A percentile compares a stretch with the other conserved stretches of the same genome.
phyloP scores from a whole-genome alignment of 345 rosid genomes.

The Gossypium rotundifolium region DNA sequence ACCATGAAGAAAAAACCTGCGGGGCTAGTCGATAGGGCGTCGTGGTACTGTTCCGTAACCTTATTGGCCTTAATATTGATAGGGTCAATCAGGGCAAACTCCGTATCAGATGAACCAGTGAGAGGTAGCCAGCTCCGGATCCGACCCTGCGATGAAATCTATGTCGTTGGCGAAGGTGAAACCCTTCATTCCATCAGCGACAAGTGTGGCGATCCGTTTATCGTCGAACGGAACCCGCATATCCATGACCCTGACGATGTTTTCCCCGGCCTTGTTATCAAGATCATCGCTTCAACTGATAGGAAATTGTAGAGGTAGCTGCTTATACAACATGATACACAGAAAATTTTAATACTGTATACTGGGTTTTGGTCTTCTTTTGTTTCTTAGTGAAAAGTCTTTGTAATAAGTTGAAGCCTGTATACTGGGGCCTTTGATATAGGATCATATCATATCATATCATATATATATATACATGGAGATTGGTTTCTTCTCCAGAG shows the following conservation, averaged over 20 bases:
- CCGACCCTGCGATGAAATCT: conserved; percentile 63
- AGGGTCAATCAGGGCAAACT: conserved; percentile 41
- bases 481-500: not conserved
- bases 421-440: not conserved
- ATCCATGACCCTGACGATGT: conserved; percentile 81
- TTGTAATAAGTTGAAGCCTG: conserved; percentile 1
- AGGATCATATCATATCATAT: not conserved
- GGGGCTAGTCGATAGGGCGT: conserved; percentile 37
- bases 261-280: conserved; percentile 76
- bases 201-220: conserved; percentile 74
- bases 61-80: conserved; percentile 47
- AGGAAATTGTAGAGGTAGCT: conserved; percentile 10
- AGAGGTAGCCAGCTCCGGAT: conserved; percentile 39
- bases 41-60: conserved; percentile 60
- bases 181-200: conserved; percentile 68
- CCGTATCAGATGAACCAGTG: conserved; percentile 22
- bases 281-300: conserved; percentile 40
- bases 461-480: not conserved
- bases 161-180: conserved; percentile 69
- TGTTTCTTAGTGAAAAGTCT: not conserved
- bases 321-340: not conserved
- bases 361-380: not conserved
- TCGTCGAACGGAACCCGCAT: conserved; percentile 74
- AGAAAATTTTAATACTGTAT: not conserved
- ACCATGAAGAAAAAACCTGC: conserved; percentile 22